Base-by-base conservation (phyloP, 2,329 filamentous ascomycete genomes). In the Fusarium virguliforme region DNA sequence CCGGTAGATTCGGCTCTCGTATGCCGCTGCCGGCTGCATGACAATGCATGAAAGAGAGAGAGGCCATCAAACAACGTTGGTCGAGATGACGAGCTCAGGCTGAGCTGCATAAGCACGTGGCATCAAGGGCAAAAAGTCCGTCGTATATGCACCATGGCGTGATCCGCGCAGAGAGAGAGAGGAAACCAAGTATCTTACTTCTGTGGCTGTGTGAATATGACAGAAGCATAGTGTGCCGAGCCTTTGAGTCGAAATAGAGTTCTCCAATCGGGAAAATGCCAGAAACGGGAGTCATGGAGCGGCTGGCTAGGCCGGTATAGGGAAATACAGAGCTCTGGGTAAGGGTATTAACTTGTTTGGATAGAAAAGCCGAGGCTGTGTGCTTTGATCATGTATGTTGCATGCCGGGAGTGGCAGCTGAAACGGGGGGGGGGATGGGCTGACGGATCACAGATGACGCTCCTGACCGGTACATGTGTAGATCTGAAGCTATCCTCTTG, bases 61-160 rank as follows among this genome's bases (percentile, higher is more conserved):
- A 18, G 18, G 18, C 18, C 18, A 12, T 38, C 40, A 28, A 4
- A 18, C 8, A 34, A 43, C 28, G 37, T 54, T 59, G 26, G 18
- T 24, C 30, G 6, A 30, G 9, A 35, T 58, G 28, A 48, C 28
- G 40, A 26, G 22, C 40, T 35, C 18, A 58, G 18, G 15, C 28
- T 54, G 24, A 30, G n/a, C 8, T 28, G 32, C 28, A 38, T 40
- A 15, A 30, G 12, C 26, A 32, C 37, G 41, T 56, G 18, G 38
- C 24, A 56, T 32, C 15, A 26, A 43, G 30, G 26, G 35, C 22
- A 28, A 24, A 35, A 53, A 40, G 37, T 15, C 41, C 35, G 15
- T 64, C 61, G 66, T 64, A 55, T 58, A 62, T 66, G 51, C 41
- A 72, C 18, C 40, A 58, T 53, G 22, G 15, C 37, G 43, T 48